These are phyloP conservation scores for Hevea brasiliensis DNA, from an alignment of 345 rosid species.

Conservation along the genomic window DNA sequence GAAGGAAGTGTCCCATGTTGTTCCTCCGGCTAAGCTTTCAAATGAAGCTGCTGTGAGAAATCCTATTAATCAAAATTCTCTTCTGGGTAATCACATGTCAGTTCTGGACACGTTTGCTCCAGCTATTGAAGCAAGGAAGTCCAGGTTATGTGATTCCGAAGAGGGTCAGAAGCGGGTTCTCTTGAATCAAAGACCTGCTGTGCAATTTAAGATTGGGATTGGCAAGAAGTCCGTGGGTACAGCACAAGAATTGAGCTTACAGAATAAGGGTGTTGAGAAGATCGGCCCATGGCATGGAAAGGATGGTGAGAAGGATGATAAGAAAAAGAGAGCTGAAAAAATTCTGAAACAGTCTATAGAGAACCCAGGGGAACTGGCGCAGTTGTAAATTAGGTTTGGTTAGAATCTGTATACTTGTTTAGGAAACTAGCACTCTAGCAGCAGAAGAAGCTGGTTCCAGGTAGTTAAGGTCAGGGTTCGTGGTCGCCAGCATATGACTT, in stretches of 20 bases:
- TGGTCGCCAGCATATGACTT: constrained; percentile 39
- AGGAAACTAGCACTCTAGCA: constrained; percentile 36
- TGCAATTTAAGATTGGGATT: constrained; percentile 61
- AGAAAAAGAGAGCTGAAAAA: constrained; percentile 41
- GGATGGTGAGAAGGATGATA: constrained; percentile 45
- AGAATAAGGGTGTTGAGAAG: constrained; percentile 28
- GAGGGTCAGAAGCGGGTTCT: constrained; percentile 39
- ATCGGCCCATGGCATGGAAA: constrained; percentile 42
- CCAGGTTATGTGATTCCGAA: constrained; percentile 34
- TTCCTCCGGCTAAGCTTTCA: constrained; percentile 47
- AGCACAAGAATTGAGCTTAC: constrained; percentile 29
- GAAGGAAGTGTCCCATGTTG: constrained; percentile 55
- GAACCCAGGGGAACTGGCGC: constrained; percentile 39
- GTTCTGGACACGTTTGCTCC: constrained; percentile 56
- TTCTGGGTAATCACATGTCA: constrained; percentile 36
- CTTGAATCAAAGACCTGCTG: constrained; percentile 41
- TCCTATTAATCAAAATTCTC: constrained; percentile 27
- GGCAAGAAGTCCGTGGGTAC: constrained; percentile 39
- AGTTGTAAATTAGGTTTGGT: constrained; percentile 58
- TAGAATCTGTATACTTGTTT: constrained; percentile 47
- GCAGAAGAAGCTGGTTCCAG: constrained; percentile 45
- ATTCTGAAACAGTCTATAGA: constrained; percentile 47
- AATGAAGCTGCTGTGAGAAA: constrained; percentile 34
- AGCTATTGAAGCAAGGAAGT: constrained; percentile 47
- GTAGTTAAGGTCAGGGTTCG: constrained; percentile 29